Conservation (phyloP, 2,329 filamentous ascomycete species). For the Aspergillus hortae region DNA sequence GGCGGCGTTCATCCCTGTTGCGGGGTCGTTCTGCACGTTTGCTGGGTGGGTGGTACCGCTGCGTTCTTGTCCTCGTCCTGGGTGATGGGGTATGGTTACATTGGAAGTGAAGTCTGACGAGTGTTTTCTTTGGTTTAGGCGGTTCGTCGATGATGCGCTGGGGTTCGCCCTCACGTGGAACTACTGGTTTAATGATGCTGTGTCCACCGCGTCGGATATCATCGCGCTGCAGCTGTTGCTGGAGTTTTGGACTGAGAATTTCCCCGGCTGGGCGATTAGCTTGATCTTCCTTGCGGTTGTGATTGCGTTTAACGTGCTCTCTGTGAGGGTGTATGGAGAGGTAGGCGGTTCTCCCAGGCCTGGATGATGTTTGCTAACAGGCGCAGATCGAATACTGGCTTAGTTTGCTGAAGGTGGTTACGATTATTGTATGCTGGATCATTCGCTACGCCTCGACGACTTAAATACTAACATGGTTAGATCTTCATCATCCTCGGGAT, state of each 20-base stretch:
- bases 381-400: constrained; percentile 39
- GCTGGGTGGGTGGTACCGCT: constrained; percentile 40
- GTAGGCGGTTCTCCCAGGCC: constrained; percentile 22
- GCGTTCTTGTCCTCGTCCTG: too few relatives aligned
- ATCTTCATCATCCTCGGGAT: constrained; percentile 64
- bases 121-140: constrained; percentile 18
- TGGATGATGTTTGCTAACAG: not conserved
- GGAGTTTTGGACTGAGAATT: constrained; percentile 59
- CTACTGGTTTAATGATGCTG: constrained; percentile 64
- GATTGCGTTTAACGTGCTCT: constrained; percentile 51
- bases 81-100: not conserved
- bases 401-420: constrained; percentile 40
- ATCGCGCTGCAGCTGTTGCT: constrained; percentile 58
- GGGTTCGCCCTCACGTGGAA: constrained; percentile 46
- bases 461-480: constrained; percentile 20
- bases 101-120: not conserved
- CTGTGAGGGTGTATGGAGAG: constrained; percentile 55
- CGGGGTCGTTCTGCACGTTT: constrained; percentile 55
- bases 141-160: constrained; percentile 43
- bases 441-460: not conserved
- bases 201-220: constrained; percentile 58
- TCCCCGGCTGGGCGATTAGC: constrained; percentile 62
- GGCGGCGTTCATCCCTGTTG: constrained; percentile 55
- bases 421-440: constrained; percentile 34
- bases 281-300: constrained; percentile 59